These are phyloP conservation scores for Saccharomycopsis oosterbeekiorum DNA, from an alignment of 805 yeast species.

Conservation along the genomic window DNA sequence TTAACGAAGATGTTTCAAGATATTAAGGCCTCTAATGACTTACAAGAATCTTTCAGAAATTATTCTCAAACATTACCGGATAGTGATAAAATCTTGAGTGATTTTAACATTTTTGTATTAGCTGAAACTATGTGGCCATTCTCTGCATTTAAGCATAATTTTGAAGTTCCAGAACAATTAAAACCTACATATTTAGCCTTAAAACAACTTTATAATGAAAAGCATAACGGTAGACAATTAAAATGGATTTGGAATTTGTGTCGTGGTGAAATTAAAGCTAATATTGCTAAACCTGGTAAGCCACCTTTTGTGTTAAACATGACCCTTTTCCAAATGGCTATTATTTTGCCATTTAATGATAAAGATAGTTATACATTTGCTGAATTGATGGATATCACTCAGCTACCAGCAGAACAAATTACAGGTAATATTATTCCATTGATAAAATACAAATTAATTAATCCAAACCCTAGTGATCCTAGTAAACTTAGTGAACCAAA, in stretches of 20 bases:
- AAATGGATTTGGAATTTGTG: conserved; percentile 96
- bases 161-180: conserved; percentile 61
- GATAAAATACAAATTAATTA: conserved; percentile 64
- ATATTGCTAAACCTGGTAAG: conserved; percentile 68
- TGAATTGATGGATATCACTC: conserved; percentile 58
- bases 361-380: conserved; percentile 47
- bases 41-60: conserved; percentile 50
- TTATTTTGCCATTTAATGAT: conserved; percentile 74
- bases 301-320: conserved; percentile 76
- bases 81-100: conserved; percentile 30
- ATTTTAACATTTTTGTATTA: conserved; percentile 65
- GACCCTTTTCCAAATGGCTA: conserved; percentile 79
- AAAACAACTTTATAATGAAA: conserved; percentile 54
- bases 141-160: conserved; percentile 32
- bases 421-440: conserved; percentile 74
- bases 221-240: conserved; percentile 80
- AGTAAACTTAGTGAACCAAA: conserved; percentile 41
- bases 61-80: conserved; percentile 30
- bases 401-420: conserved; percentile 52
- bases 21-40: conserved; percentile 72
- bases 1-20: conserved; percentile 95
- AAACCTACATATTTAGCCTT: conserved; percentile 55
- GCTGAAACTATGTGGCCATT: conserved; percentile 91
- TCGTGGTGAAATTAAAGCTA: conserved; percentile 84
- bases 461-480: conserved; percentile 53